Conservation (phyloP, 2,329 filamentous ascomycete species). For the Beauveria rudraprayagi region DNA sequence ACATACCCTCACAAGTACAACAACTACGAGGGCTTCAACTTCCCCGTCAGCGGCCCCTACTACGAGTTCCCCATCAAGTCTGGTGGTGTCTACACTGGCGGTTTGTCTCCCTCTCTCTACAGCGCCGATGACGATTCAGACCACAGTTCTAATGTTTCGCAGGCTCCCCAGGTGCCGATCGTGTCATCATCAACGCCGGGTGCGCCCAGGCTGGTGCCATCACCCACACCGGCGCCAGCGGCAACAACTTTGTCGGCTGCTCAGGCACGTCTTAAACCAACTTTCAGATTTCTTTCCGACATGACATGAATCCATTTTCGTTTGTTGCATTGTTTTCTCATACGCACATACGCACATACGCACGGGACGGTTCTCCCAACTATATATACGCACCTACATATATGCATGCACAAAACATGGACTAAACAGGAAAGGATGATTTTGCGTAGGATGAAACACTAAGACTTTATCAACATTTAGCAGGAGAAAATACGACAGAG, state of each 20-base stretch:
- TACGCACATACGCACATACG: background rate
- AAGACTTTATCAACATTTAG: constrained; percentile 9
- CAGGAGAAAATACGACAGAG: background rate
- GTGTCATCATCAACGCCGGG: constrained; percentile 50
- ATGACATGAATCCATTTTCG: background rate
- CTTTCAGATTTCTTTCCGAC: background rate
- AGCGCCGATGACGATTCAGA: background rate
- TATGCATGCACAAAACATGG: background rate
- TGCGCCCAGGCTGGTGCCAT: constrained; percentile 52
- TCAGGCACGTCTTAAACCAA: constrained; percentile 20
- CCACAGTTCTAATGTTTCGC: constrained; percentile 10
- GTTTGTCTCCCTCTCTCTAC: constrained; percentile 26
- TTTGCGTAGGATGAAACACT: constrained; percentile 5
- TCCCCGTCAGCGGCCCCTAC: constrained; percentile 47
- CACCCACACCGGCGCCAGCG: constrained; percentile 56
- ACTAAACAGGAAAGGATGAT: background rate
- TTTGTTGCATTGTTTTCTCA: constrained; percentile 5
- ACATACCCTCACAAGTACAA: constrained; percentile 52
- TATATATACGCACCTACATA: background rate
- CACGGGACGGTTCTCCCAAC: background rate
- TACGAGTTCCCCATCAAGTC: constrained; percentile 55
- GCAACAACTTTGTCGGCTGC: constrained; percentile 55
- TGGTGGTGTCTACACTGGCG: constrained; percentile 46
- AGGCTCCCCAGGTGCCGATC: constrained; percentile 55
- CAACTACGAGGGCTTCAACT: constrained; percentile 55